These are phyloP conservation scores for Linum trigynum DNA, from an alignment of 345 rosid genomes.

Conservation along the genomic window DNA sequence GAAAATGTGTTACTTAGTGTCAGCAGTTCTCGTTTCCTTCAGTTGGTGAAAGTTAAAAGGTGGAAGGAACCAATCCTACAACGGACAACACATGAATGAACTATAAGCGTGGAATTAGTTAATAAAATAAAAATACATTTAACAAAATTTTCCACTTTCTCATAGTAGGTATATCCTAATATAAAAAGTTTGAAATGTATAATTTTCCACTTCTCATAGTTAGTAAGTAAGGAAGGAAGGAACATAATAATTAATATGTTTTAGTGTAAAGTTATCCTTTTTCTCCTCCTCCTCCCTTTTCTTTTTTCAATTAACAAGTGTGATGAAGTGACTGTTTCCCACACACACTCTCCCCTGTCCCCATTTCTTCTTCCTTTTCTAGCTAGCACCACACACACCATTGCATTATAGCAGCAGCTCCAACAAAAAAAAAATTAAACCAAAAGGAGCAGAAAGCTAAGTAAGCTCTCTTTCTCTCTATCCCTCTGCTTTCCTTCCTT, in stretches of 20 bases:
- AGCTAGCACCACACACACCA: constrained; percentile 10
- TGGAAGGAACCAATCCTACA: too few relatives aligned
- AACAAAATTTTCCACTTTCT: too few relatives aligned
- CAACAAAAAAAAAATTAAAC: background rate
- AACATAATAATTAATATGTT: constrained; percentile 4
- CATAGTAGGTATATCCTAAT: too few relatives aligned
- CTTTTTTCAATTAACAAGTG: background rate
- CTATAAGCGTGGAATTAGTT: too few relatives aligned
- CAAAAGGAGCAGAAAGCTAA: background rate
- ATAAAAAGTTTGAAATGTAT: too few relatives aligned
- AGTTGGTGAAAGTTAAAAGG: too few relatives aligned
- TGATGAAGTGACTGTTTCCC: constrained; percentile 22
- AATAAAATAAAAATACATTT: too few relatives aligned
- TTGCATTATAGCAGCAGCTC: constrained; percentile 8
- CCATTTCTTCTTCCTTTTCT: background rate
- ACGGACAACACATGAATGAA: too few relatives aligned
- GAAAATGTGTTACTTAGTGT: too few relatives aligned
- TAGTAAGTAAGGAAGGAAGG: constrained; percentile 2
- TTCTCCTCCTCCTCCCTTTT: background rate
- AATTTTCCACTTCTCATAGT: too few relatives aligned
- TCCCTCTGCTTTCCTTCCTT: constrained; percentile 7
- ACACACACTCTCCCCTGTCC: background rate
- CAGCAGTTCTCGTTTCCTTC: too few relatives aligned
- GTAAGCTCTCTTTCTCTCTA: constrained; percentile 5
- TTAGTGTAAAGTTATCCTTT: constrained; percentile 11